Evolutionary conservation across 495 filamentous ascomycete species (phyloP), one percentile per base, ranked within the genome.

Genomic region (Aspergillus incahuasiensis): DNA sequence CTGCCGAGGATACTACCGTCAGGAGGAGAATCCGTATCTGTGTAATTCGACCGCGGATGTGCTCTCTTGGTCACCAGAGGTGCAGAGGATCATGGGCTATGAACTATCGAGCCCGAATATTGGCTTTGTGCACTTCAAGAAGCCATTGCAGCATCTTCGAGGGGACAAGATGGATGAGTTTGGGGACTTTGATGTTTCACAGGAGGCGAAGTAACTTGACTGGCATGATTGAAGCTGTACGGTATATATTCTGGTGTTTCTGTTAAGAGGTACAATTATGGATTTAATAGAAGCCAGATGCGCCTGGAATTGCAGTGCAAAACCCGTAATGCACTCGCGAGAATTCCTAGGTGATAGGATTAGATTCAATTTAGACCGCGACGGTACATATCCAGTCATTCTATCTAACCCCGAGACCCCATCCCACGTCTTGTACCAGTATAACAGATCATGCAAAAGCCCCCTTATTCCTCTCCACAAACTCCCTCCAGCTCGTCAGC

Each of bases 61-160:
- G 8, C 41, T 64, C 19, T 56, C 55, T 1, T 64, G 62, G 62
- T 58, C 57, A 7, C 52, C 62, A n/a, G 32, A 47, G 20, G 62
- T 56, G 9, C 57, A 58, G 35, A 60, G 58, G 35, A 46, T 45
- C 11, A 61, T 64, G 62, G 62, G 62, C 9, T 64, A 54, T 22
- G 62, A 58, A 34, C 32, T 64, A 20, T 61, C 62, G 2, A 60
- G 58, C 35, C 62, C 57, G 8, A 64, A 64, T 47, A 60, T 64
- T 16, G 62, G 62, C 7, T 64, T 64, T 40, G 62, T 64, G 20
- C 32, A 56, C 8, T 64, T 61, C 38, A 54, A 60, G 52, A 52
- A 54, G 0, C 62, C 62, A 24, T n/a, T 64, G 52, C 58, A 64
- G 44, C 55, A 60, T 43, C 38, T 64, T 5, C 57, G 62, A 2